A percentile compares a stretch with the other conserved stretches of the same genome.
Conservation (phyloP, 129 eudicot species). For the Lactuca saligna region DNA sequence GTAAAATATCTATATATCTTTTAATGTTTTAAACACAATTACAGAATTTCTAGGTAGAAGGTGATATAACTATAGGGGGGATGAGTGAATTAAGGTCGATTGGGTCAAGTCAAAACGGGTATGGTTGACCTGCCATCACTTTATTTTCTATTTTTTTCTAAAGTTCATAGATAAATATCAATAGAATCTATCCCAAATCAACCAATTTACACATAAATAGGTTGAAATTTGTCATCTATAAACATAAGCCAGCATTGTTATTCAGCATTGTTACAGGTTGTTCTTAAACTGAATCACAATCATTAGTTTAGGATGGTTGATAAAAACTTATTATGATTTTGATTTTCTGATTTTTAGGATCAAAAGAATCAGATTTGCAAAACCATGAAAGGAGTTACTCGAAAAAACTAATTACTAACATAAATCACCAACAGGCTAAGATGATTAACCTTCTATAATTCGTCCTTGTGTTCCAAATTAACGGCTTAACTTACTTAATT, state of each 20-base stretch:
- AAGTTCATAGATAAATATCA: too few relatives aligned
- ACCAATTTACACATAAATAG: neutral
- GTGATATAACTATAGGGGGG: too few relatives aligned
- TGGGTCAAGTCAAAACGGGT: too few relatives aligned
- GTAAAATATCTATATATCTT: neutral
- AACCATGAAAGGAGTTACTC: neutral
- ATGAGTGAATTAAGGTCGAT: too few relatives aligned
- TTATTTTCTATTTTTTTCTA: too few relatives aligned
- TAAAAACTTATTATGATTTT: neutral
- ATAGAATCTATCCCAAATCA: neutral
- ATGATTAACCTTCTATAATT: too few relatives aligned
- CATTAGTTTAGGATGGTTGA: neutral
- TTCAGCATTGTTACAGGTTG: neutral
- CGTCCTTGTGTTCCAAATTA: too few relatives aligned
- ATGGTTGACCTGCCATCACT: too few relatives aligned
- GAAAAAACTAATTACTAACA: neutral
- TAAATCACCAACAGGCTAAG: too few relatives aligned
- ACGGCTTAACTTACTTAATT: too few relatives aligned
- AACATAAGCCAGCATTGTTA: neutral
- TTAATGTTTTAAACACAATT: neutral
- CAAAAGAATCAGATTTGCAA: neutral
- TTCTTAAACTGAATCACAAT: neutral
- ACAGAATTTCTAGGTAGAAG: neutral
- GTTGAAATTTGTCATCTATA: too few relatives aligned
- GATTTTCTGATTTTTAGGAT: neutral